A percentile compares a stretch with the other conserved stretches of the same genome.
These are phyloP conservation scores for Colletotrichum abscissum DNA, from an alignment of 2,329 filamentous ascomycete species.

Conservation along the genomic window DNA sequence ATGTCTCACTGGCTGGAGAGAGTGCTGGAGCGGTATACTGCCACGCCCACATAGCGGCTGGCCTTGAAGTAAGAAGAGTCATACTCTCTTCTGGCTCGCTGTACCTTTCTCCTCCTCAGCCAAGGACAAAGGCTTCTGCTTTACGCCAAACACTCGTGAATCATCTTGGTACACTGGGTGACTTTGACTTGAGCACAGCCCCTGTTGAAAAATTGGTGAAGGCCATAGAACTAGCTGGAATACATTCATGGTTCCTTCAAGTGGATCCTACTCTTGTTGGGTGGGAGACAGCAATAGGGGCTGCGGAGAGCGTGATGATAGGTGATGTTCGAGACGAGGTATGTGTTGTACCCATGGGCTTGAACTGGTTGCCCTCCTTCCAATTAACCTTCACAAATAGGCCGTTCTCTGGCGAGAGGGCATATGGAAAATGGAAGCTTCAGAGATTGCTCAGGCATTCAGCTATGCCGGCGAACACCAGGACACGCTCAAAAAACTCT, in stretches of 20 bases:
- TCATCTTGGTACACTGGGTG: not conserved
- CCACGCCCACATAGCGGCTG: slow-evolving; percentile 52
- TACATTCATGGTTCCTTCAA: slow-evolving; percentile 56
- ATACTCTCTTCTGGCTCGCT: slow-evolving; percentile 55
- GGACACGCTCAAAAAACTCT: slow-evolving; percentile 48
- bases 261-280: slow-evolving; percentile 47
- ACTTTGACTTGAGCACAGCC: slow-evolving; percentile 39
- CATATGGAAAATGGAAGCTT: slow-evolving; percentile 47
- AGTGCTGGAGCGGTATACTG: slow-evolving; percentile 58
- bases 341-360: slow-evolving; percentile 8
- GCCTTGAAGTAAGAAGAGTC: slow-evolving; percentile 45
- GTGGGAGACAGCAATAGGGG: slow-evolving; percentile 48
- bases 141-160: not conserved
- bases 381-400: slow-evolving; percentile 38
- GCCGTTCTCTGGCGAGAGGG: slow-evolving; percentile 57
- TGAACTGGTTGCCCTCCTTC: not conserved
- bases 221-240: slow-evolving; percentile 47
- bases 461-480: slow-evolving; percentile 42
- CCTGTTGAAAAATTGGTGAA: slow-evolving; percentile 45
- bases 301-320: slow-evolving; percentile 50
- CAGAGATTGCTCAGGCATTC: slow-evolving; percentile 48
- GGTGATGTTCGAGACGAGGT: slow-evolving; percentile 57
- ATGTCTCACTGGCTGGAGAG: slow-evolving; percentile 55
- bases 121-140: slow-evolving; percentile 29
- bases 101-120: slow-evolving; percentile 54